Base-by-base conservation (phyloP, 331 rosid species). In the Malus hybrid region DNA sequence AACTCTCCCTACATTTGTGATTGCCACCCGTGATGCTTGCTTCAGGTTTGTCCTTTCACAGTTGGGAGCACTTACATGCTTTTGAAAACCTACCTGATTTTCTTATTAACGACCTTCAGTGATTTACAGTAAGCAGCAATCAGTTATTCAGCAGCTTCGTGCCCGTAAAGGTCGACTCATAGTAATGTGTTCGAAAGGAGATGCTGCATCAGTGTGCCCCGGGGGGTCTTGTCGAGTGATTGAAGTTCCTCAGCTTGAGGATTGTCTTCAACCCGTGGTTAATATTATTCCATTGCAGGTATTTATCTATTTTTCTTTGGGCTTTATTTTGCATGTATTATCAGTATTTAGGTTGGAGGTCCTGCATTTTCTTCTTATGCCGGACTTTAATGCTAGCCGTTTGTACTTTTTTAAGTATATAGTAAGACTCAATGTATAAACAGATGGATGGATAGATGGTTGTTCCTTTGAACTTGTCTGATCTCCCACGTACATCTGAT, bases 91-190 rank as follows among this genome's bases (percentile, higher is more conserved):
- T 71, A 66, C 29, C 59, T 79, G 80, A 77, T 85, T 79, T 44
- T n/a, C 60, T 62, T 36, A 59, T 36, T 54, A 64, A 67, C 62
- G 72, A 85, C 73, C n/a, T 79, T 22, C 22, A 22, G 22, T 22
- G 22, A 66, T 80, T 74, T 70, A 71, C 99, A 95, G 99, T 90
- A 92, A 92, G 87, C 99, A 95, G 90, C 97, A 92, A 84, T 95
- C 98, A 67, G 99, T 95, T 64, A 95, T 95, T 82, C 99, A 92
- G 84, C 99, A 95, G 86, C 99, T 95, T 79, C 89, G 84, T 84
- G 99, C 99, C 55, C 99, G 99, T 76, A 95, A 77, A 88, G 99
- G 99, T 72, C 98, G 99, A 69, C 88, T 95, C 63, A 82, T 95
- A 71, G 93, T 95, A 65, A 77, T 92, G 90, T 95, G 99, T 85